Percentiles rank a stretch among this genome's conserved stretches.
Conservation (phyloP, 306 rosid genomes). For the Quercus berberidifolia region DNA sequence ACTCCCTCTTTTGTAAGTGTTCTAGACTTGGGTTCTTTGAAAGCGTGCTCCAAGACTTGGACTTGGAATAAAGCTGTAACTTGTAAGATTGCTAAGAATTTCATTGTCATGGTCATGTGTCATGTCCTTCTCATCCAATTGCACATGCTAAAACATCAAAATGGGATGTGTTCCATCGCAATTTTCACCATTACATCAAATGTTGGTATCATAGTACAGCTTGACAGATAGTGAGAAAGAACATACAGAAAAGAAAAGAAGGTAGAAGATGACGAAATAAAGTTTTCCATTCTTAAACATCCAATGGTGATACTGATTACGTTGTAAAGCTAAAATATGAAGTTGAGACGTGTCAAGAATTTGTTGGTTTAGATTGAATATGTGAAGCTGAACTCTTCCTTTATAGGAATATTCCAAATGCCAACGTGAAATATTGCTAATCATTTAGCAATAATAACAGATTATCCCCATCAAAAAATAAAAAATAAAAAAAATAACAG, state of each 20-base stretch:
- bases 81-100: neutral
- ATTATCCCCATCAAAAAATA: no score
- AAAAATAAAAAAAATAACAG: no score
- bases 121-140: slow-evolving; percentile 22
- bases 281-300: neutral
- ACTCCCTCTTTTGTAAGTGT: neutral
- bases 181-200: slow-evolving; percentile 22
- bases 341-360: neutral
- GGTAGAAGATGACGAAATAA: neutral
- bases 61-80: slow-evolving; percentile 21
- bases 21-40: slow-evolving; percentile 9
- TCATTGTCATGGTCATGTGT: slow-evolving; percentile 9
- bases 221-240: neutral
- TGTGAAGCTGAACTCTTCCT: slow-evolving; percentile 5
- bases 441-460: neutral
- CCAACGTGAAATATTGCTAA: neutral
- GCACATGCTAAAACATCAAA: slow-evolving; percentile 22
- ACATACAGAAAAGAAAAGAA: no score
- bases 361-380: neutral
- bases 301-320: neutral
- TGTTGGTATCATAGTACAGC: neutral
- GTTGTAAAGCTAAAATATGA: neutral
- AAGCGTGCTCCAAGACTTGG: slow-evolving; percentile 10
- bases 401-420: neutral
- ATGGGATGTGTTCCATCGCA: neutral